phyloP scores from a whole-genome alignment of 257 asterid genomes.

The Thymus quinquecostatus region DNA sequence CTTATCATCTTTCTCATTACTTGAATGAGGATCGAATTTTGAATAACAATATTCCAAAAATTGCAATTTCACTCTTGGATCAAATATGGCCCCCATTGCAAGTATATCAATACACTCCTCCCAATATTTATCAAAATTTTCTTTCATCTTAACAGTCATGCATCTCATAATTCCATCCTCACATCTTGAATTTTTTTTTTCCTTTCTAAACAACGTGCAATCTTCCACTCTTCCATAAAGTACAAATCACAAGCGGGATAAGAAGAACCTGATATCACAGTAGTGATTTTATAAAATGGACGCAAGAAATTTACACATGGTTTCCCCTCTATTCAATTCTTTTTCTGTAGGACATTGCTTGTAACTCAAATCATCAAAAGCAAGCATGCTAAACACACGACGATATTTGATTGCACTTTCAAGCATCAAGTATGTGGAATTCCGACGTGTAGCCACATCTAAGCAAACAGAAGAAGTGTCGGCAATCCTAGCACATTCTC shows the following conservation, averaged over 20 bases:
- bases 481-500: no score
- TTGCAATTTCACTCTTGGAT: no score
- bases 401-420: no score
- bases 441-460: no score
- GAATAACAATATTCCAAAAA: not conserved
- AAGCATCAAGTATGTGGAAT: no score
- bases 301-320: not conserved
- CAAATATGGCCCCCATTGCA: no score
- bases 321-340: not conserved
- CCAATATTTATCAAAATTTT: no score
- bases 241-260: not conserved
- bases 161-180: not conserved
- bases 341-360: no score
- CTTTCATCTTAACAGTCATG: not conserved
- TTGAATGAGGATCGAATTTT: not conserved
- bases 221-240: not conserved
- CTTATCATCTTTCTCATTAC: not conserved
- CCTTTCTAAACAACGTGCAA: not conserved
- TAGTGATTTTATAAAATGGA: not conserved
- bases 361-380: no score
- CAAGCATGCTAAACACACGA: no score
- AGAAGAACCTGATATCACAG: not conserved
- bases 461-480: no score
- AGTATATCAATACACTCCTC: no score
- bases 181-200: not conserved